These are phyloP conservation scores for Plasmodium vivax DNA, from an alignment of 169 alveolate species.

Conservation along the genomic window DNA sequence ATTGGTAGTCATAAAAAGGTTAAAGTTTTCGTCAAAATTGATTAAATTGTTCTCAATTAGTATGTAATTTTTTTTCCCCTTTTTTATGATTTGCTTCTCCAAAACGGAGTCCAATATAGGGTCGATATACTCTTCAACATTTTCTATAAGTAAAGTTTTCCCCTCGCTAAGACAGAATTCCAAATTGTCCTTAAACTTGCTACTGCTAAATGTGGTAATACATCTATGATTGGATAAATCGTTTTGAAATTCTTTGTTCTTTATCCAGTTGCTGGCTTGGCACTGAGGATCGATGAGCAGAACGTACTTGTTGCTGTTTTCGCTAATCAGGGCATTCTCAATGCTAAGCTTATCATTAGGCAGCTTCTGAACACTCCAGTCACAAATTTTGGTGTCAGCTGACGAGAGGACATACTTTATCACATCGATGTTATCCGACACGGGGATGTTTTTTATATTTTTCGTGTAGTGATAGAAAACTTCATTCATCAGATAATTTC, in stretches of 20 bases:
- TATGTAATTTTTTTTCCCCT: conserved; percentile 90
- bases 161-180: conserved; percentile 94
- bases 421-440: conserved; percentile 72
- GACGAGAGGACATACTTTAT: conserved; percentile 52
- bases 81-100: conserved; percentile 93
- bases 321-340: conserved; percentile 87
- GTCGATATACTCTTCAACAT: conserved; percentile 95
- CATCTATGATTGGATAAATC: conserved; percentile 88
- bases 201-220: conserved; percentile 87
- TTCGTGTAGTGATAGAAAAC: conserved; percentile 87
- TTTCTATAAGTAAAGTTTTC: conserved; percentile 93
- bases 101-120: conserved; percentile 96
- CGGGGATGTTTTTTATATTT: conserved; percentile 90
- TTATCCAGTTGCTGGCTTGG: conserved; percentile 87
- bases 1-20: conserved; percentile 95
- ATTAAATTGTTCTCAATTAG: conserved; percentile 92
- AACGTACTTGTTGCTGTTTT: conserved; percentile 84
- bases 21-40: conserved; percentile 94
- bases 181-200: conserved; percentile 93
- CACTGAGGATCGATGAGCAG: conserved; percentile 89
- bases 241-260: conserved; percentile 79
- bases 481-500: conserved; percentile 91
- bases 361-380: conserved; percentile 81
- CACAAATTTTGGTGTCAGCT: conserved; percentile 76
- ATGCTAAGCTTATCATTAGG: conserved; percentile 87